phyloP scores from a whole-genome alignment of 73 alveolate genomes.

The Blepharisma japonicum region DNA sequence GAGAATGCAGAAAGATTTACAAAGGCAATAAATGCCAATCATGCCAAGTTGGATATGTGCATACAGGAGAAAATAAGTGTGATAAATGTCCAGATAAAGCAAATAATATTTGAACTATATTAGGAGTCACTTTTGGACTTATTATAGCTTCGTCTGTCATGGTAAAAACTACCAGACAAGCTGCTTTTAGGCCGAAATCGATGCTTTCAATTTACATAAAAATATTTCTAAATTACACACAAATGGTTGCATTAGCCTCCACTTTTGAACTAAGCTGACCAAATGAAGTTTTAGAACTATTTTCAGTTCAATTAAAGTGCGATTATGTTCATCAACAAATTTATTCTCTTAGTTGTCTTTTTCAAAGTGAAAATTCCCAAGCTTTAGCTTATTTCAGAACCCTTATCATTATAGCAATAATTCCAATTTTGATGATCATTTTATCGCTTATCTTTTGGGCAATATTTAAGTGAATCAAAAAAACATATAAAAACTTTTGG shows the following conservation, averaged over 20 bases:
- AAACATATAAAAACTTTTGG: too few relatives aligned
- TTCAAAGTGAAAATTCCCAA: neutral
- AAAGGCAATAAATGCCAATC: constrained; percentile 36
- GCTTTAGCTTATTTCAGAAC: neutral
- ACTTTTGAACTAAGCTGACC: constrained; percentile 48
- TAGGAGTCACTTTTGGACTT: neutral
- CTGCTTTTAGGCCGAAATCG: constrained; percentile 40
- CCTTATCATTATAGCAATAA: too few relatives aligned
- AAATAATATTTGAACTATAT: neutral
- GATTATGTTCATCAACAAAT: constrained; percentile 31
- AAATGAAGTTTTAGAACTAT: constrained; percentile 15
- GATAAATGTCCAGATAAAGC: constrained; percentile 34
- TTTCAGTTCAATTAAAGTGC: constrained; percentile 17
- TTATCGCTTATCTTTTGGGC: too few relatives aligned
- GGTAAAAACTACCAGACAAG: constrained; percentile 32
- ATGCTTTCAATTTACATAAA: constrained; percentile 51
- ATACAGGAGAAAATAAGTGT: constrained; percentile 27
- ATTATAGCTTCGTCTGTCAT: neutral
- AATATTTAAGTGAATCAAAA: too few relatives aligned
- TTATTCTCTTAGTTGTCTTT: constrained; percentile 48
- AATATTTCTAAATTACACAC: constrained; percentile 42
- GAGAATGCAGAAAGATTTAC: constrained; percentile 38
- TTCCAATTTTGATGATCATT: too few relatives aligned
- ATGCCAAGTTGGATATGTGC: constrained; percentile 26
- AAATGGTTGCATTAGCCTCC: constrained; percentile 28